These are phyloP conservation scores for Chlamydomonas sphaeroides DNA, from an alignment of 139 green algal genomes.

Conservation along the genomic window DNA sequence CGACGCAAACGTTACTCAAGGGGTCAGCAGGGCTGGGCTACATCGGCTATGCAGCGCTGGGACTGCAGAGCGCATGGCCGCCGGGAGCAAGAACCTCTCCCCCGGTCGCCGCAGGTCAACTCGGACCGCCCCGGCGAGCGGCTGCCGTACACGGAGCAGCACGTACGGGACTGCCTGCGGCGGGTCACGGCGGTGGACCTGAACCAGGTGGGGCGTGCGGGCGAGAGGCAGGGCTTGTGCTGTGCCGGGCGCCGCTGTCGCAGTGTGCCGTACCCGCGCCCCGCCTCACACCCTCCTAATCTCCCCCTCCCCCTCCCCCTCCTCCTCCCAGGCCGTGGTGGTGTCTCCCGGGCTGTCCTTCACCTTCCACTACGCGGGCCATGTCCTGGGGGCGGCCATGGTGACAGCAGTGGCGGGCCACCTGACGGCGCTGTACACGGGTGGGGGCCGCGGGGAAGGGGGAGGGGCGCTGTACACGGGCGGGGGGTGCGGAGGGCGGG, in stretches of 20 bases:
- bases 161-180: slow-evolving; percentile 54
- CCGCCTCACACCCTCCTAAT: too few relatives aligned
- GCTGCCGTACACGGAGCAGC: slow-evolving; percentile 53
- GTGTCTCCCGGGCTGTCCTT: slow-evolving; percentile 55
- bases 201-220: slow-evolving; percentile 15
- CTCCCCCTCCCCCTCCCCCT: too few relatives aligned
- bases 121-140: slow-evolving; percentile 11
- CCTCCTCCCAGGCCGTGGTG: not conserved
- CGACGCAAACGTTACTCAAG: too few relatives aligned
- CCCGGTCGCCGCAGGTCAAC: slow-evolving; percentile 10
- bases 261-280: too few relatives aligned
- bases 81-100: too few relatives aligned
- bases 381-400: slow-evolving; percentile 79
- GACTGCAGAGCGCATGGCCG: too few relatives aligned
- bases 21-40: too few relatives aligned
- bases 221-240: not conserved
- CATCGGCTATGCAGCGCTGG: too few relatives aligned
- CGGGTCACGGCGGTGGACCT: slow-evolving; percentile 57
- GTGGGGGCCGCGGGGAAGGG: too few relatives aligned
- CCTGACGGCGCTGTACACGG: slow-evolving; percentile 57
- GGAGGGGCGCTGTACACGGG: too few relatives aligned
- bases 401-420: slow-evolving; percentile 57
- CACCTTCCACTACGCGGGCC: slow-evolving; percentile 71
- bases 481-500: too few relatives aligned
- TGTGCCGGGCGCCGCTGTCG: too few relatives aligned